Percentiles rank a stretch among this genome's conserved stretches.
These are phyloP conservation scores for Goffeauzyma gilvescens DNA, from an alignment of 768 basidiomycete species.

Conservation along the genomic window DNA sequence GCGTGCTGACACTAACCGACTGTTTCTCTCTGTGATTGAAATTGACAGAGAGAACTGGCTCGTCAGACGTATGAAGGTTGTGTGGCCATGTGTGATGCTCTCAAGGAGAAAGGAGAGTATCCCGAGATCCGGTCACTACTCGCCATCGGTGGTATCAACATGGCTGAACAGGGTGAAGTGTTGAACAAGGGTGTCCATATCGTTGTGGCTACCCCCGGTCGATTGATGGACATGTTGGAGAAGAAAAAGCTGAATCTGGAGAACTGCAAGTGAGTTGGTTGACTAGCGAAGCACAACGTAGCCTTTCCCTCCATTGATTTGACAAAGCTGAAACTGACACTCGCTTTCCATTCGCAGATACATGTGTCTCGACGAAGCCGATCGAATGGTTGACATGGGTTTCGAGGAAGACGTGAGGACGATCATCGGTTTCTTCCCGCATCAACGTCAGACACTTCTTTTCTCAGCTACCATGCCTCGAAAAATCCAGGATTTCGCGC, in stretches of 20 bases:
- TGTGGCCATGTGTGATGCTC: constrained; percentile 59
- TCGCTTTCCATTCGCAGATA: constrained; percentile 35
- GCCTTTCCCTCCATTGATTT: background rate
- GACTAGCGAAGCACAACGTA: background rate
- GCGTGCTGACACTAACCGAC: too few species aligned
- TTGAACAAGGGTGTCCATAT: constrained; percentile 82
- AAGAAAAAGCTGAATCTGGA: constrained; percentile 83
- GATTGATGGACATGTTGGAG: constrained; percentile 94
- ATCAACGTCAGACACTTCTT: constrained; percentile 85
- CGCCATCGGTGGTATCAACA: constrained; percentile 94
- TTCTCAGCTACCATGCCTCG: constrained; percentile 99
- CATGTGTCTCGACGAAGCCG: constrained; percentile 90
- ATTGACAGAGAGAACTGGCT: constrained; percentile 56
- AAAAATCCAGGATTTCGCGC: constrained; percentile 97
- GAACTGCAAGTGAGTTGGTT: constrained; percentile 54
- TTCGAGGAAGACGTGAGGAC: constrained; percentile 92
- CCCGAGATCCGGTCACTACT: constrained; percentile 71
- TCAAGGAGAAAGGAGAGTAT: constrained; percentile 57
- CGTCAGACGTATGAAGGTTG: constrained; percentile 94
- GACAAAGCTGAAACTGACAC: background rate
- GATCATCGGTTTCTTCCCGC: constrained; percentile 97
- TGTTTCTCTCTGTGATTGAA: background rate
- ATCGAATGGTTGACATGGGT: constrained; percentile 93
- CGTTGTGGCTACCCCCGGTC: constrained; percentile 88
- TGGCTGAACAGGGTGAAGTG: constrained; percentile 90